Base-by-base conservation (phyloP, 2,329 filamentous ascomycete genomes). In the Apiospora rasikravindrae region DNA sequence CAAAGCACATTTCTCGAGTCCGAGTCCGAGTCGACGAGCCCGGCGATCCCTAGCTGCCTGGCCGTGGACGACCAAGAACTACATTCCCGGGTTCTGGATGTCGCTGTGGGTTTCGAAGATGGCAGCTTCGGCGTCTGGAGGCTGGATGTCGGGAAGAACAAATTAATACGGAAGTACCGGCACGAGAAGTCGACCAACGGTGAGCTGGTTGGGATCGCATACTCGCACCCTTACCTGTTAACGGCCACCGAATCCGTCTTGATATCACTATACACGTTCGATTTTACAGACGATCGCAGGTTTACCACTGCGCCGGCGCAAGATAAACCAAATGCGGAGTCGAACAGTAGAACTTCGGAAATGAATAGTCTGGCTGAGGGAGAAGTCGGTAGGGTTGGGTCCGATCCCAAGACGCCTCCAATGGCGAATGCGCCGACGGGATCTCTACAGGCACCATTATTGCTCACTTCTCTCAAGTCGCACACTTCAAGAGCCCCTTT, bases 391-490 rank as follows among this genome's bases (percentile, higher is more conserved):
- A 29, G 22, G 14, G 10, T 8, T 3, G 1, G 8, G 22, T 4
- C 57, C 8, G 29, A n/a, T 29, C 8, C 19, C 1, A 64, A 64
- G 19, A 19, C 24, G 11, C 33, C 8, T 1, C 19, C 8, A n/a
- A n/a, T 4, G 11, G 29, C 4, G 19, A n/a, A 22, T 37, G 19
- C 29, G 29, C 16, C 19, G 4, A 5, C 19, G 10, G 40, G 16
- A 49, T 6, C 10, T 5, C 78, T 81, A 33, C 75, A 71, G 11
- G 73, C 84, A 10, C 90, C 91, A 1, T 85, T 86, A 72, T 86
- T 96, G 42, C 84, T 98, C 42, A 92, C 93, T 10, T 96, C 93
- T 0, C 87, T 98, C 26, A 91, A 91, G 78, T 97, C 95, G 14
- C 91, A 94, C 77, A 95, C 92, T 3, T 92, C 93, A 1, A 90